Percentiles rank a stretch among this genome's conserved stretches.
These are phyloP conservation scores for Arctium lappa DNA, from an alignment of 129 eudicot genomes.

Conservation along the genomic window DNA sequence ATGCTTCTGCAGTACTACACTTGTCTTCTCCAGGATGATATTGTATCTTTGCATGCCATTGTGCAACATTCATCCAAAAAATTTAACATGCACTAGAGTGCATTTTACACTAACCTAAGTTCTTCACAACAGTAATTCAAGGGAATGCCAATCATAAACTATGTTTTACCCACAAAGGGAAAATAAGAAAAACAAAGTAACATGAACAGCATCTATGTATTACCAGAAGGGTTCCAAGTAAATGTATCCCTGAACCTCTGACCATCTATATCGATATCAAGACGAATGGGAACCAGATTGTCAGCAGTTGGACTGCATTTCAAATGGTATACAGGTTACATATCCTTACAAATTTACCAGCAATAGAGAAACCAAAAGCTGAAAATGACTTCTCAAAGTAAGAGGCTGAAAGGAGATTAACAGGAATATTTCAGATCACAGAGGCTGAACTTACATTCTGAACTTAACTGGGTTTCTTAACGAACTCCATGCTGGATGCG, in stretches of 20 bases:
- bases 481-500: conserved; percentile 55
- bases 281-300: conserved; percentile 80
- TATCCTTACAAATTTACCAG: neutral
- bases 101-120: neutral
- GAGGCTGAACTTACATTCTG: conserved; percentile 53
- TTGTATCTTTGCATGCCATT: neutral
- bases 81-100: neutral
- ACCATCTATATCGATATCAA: conserved; percentile 86
- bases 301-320: conserved; percentile 83
- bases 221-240: conserved; percentile 91
- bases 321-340: conserved; percentile 9
- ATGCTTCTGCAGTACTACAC: neutral
- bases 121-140: conserved; percentile 13
- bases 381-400: neutral
- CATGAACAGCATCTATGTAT: neutral
- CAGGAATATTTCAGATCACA: neutral
- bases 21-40: neutral
- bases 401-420: neutral
- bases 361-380: neutral
- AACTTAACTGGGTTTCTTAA: conserved; percentile 71
- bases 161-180: neutral
- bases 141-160: neutral
- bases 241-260: conserved; percentile 83
- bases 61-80: neutral
- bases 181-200: neutral